These are phyloP conservation scores for Ascochyta lentis DNA, from an alignment of 2,329 filamentous ascomycete species.

Conservation along the genomic window DNA sequence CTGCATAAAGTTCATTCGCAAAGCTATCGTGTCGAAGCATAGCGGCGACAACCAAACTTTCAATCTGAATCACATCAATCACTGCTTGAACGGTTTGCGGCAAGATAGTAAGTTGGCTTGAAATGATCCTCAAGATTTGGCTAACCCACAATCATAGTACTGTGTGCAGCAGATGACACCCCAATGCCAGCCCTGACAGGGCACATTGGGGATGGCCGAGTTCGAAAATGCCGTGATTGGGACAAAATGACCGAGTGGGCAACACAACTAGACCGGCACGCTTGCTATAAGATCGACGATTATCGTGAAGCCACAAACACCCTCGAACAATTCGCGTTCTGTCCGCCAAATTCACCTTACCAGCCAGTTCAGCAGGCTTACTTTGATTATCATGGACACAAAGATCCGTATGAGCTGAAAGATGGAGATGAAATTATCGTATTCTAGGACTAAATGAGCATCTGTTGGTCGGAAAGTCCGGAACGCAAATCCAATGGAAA, in stretches of 20 bases:
- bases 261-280: constrained; percentile 38
- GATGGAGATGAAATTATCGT: constrained; percentile 22
- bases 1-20: constrained; percentile 46
- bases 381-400: constrained; percentile 44
- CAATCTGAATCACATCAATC: constrained; percentile 39
- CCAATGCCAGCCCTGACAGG: constrained; percentile 39
- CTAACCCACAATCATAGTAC: constrained; percentile 20
- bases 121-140: background rate
- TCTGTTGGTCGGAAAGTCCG: background rate
- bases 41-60: constrained; percentile 30
- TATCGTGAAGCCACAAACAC: constrained; percentile 47
- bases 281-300: constrained; percentile 44
- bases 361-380: constrained; percentile 38
- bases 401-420: constrained; percentile 38
- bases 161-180: constrained; percentile 46
- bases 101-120: constrained; percentile 29
- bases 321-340: constrained; percentile 45
- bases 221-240: constrained; percentile 44
- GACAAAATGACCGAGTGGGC: constrained; percentile 42
- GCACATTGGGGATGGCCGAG: constrained; percentile 37
- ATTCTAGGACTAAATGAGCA: constrained; percentile 16
- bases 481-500: background rate
- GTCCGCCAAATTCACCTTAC: constrained; percentile 41
- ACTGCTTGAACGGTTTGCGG: constrained; percentile 43
- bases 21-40: constrained; percentile 42